Base-by-base conservation (phyloP, 805 yeast genomes). In the Pichia exigua region DNA sequence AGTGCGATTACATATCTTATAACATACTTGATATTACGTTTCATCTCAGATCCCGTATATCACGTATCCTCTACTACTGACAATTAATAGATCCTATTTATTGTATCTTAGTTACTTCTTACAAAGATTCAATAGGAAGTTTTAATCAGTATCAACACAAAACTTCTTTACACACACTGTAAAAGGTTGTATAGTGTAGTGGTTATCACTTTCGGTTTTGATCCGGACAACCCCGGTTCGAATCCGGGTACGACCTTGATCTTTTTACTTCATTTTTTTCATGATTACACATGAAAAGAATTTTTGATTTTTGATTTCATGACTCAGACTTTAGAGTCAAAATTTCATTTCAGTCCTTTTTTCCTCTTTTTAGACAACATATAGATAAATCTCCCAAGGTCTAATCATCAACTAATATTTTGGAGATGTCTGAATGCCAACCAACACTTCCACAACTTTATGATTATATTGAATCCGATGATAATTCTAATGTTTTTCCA, bases 211-310 rank as follows among this genome's bases (percentile, higher is more conserved):
- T 76, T 79, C 79, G 85, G 85, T 81, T 81, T 78, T 81, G 86
- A 81, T 81, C 86, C 86, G 78, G 69, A 73, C 81, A 79, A 81
- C 86, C 85, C 85, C 85, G 80, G 86, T 81, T 81, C 87, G 86
- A 81, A 79, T 79, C 86, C 86, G 86, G 86, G 86, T 77, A 78
- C 78, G 86, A 80, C 85, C 86, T 81, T 7, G 3, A 7, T 27
- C 10, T 27, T 27, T 27, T 27, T 7, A 27, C 10, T 42, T 24
- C 26, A 4, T 39, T 45, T 45, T 40, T 41, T 30, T 13, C n/a
- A 22, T 24, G 7, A 24, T 24, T 6, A 2, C 22, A 15, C 30
- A 44, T 28, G 26, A 24, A 24, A 24, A 24, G 26, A 24, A 24
- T 24, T 24, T n/a, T 24, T 24, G 7, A 18, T 21, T 27, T n/a